Evolutionary conservation across 83 land plant genomes (phyloP), one percentile per base, ranked within the genome.

Genomic region (Picea abies): DNA sequence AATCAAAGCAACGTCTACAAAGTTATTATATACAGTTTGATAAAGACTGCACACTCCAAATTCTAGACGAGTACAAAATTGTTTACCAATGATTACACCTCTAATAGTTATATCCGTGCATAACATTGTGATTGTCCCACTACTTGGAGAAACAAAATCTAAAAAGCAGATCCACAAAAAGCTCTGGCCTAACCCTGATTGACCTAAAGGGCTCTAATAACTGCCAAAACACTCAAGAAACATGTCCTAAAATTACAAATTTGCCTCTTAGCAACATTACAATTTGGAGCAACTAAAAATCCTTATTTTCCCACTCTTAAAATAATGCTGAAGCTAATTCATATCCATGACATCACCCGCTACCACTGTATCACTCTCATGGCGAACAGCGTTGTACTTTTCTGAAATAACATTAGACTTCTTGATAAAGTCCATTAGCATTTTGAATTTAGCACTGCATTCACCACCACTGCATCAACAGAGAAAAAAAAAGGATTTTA

Each of bases 311-410:
- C 20, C 15, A 22, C 58, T n/a, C 2, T 44, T 47, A 11, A 47
- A 44, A 73, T 72, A 72, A 39, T 72, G 76, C 5, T 44, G 23
- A n/a, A 15, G 16, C 77, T 73, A 88, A 60, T 80, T 88, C 76
- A 85, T 79, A 79, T 88, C 89, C 89, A 86, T 86, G 10, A 86
- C 75, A 80, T 86, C 89, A 47, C 85, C 85, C 39, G 79, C 85
- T 19, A 62, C 91, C 16, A 89, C 60, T 60, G 87, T 80, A 64
- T 87, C 90, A 79, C 90, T 87, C 49, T 89, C 91, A 63, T 89
- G 91, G 52, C 91, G 87, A 47, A 90, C 91, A 23, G 90, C 91
- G 78, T 85, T 88, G 79, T 90, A 90, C 78, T 88, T 90, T 62
- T 88, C 91, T 15, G 85, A 87, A 64, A 90, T 85, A 23, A 79